A percentile compares a stretch with the other conserved stretches of the same genome.
These are phyloP conservation scores for Coniochaeta sp. DNA, from an alignment of 2,329 filamentous ascomycete genomes.

Conservation along the genomic window DNA sequence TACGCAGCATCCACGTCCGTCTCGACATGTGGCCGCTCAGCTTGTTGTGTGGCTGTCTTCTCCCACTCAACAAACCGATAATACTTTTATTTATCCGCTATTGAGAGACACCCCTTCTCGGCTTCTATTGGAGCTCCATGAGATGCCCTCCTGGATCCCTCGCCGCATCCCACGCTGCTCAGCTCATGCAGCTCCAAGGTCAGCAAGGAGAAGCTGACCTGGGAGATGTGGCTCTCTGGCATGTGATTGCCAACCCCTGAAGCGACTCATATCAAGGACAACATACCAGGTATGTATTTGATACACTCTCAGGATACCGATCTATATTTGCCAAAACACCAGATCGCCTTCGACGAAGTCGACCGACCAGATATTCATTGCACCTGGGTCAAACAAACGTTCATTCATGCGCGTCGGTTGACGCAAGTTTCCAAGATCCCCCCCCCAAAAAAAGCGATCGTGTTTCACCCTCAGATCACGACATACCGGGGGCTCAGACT, in stretches of 20 bases:
- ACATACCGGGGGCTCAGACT: background rate
- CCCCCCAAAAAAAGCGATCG: background rate
- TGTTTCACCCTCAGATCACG: background rate
- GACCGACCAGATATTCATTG: background rate
- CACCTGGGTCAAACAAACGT: background rate
- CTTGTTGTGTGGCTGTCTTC: background rate
- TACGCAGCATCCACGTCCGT: background rate
- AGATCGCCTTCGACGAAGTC: background rate
- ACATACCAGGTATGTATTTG: too few relatives aligned
- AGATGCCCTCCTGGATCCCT: background rate
- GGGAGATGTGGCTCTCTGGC: background rate
- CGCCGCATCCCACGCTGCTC: background rate
- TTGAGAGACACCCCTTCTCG: background rate
- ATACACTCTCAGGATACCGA: background rate
- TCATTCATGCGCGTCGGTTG: too few relatives aligned
- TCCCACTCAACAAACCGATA: background rate
- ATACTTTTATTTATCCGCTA: background rate
- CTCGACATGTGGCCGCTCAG: background rate
- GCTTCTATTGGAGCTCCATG: background rate
- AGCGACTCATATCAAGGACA: background rate
- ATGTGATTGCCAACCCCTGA: background rate
- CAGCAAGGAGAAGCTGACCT: background rate
- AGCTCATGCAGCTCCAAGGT: background rate
- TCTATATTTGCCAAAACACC: background rate
- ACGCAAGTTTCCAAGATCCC: background rate